Base-by-base conservation (phyloP, 2,329 filamentous ascomycete species). In the Neocatenulostroma microsporum region DNA sequence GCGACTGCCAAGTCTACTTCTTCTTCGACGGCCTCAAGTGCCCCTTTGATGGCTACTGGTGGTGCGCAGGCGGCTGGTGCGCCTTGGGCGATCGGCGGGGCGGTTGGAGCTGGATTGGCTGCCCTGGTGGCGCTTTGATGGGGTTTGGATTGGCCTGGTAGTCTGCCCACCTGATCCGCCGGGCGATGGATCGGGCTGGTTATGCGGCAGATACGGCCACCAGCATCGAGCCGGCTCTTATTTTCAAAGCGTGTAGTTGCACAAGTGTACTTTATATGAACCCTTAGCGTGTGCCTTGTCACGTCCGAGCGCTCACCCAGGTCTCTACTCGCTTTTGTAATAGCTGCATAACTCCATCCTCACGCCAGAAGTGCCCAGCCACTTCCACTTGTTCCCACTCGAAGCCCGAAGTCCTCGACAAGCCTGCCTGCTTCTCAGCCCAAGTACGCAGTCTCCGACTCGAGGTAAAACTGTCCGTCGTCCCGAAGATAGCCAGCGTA, bases 401-500 rank as follows among this genome's bases (percentile, higher is more conserved):
- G 41, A 73, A 70, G 8, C 17, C 15, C 7, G 28, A 37, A 3
- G 39, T 47, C 7, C 47, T 25, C 4, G 51, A 54, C 4, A 36
- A 55, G 13, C 61, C 57, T 29, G 27, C 14, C 3, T 88, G 61
- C 41, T 66, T 69, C 26, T 64, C 62, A 8, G 68, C 67, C 88
- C 88, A 94, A 1, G 67, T 62, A 9, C 73, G 70, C 48, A 88
- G 66, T 57, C 76, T 83, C 40, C 69, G 72, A 3, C 66, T 67
- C 1, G 78, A 73, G 1, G 84, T 79, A 46, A 95, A 93, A 0
- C 71, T 62, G 57, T 96, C 88, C 3, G 73, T 67, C 34, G 80
- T 76, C 1, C 88, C 89, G 53, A 80, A 94, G 0, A 94, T 60
- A 0, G 76, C 78, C 21, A 94, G 57, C 0, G 81, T 81, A 1